A percentile compares a stretch with the other conserved stretches of the same genome.
phyloP scores from a whole-genome alignment of 371 early-diverging fungal genomes.

The Circinella minor region DNA sequence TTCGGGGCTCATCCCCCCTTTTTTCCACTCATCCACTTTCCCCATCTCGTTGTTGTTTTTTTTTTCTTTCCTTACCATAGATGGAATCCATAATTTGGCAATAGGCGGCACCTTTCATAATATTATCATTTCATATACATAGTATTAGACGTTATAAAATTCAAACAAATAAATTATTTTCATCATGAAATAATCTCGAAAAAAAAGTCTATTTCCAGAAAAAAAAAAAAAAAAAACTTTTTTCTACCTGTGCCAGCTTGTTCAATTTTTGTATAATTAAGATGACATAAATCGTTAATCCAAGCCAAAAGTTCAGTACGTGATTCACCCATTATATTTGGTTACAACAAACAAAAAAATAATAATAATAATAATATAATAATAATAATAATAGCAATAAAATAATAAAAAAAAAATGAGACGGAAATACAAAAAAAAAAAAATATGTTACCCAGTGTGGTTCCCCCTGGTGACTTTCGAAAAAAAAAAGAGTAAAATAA shows the following conservation, averaged over 20 bases:
- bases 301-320: constrained; percentile 88
- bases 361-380: constrained; percentile 11
- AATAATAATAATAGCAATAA: constrained; percentile 1
- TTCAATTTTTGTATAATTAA: constrained; percentile 91
- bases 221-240: no score
- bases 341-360: neutral
- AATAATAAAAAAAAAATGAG: constrained; percentile 3
- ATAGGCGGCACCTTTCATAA: constrained; percentile 70
- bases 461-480: no score
- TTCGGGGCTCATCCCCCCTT: no score
- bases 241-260: constrained; percentile 88
- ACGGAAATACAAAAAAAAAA: constrained; percentile 7
- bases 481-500: no score
- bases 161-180: no score
- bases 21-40: no score
- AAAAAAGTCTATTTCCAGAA: no score
- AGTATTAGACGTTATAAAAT: no score
- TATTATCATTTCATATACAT: neutral
- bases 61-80: constrained; percentile 52
- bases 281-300: constrained; percentile 88
- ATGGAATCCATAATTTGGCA: constrained; percentile 89
- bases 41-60: constrained; percentile 7
- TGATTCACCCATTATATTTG: constrained; percentile 69
- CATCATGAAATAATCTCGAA: no score
- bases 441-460: no score